Base-by-base conservation (phyloP, 345 rosid genomes). In the Hypericum androsaemum region DNA sequence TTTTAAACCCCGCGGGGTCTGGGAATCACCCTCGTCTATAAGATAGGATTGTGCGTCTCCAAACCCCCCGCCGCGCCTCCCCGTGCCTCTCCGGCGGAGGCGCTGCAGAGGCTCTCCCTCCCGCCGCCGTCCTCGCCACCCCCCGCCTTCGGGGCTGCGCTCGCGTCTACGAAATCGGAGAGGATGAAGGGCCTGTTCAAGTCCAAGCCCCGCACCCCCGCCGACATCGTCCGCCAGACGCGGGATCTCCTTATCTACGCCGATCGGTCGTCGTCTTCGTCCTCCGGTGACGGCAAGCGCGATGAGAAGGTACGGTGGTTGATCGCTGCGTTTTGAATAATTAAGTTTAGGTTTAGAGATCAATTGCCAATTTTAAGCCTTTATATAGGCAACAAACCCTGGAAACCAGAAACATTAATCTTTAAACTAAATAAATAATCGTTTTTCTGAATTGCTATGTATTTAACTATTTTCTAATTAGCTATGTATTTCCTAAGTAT, bases 141-240 rank as follows among this genome's bases (percentile, higher is more conserved):
- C 1, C n/a, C 53, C 13, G 54, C 4, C 32, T 22, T 22, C 32
- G 54, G 41, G 12, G 15, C 15, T 14, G 50, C 13, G 15, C 47
- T 50, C 47, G 32, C 32, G 2, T 22, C 36, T 13, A 32, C 63
- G 14, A 61, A 57, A 60, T 63, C 68, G 36, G 50, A 68, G 47
- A 81, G 74, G 67, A 82, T 84, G 96, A 90, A 90, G 64, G 88
- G 94, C 0, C 74, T 85, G 17, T 87, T 90, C 74, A 90, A 90
- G 71, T 72, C 82, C 12, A 90, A 87, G 74, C 88, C 95, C 8
- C 92, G 95, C 1, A 87, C 96, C 50, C 96, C 95, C 0, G 73
- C 66, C 44, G 98, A 92, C 52, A 63, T 81, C 60, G 94, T 92
- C 37, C 80, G 88, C 8, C 96, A 90, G 51, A 78, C 95, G 7